Percentiles rank a stretch among this genome's conserved stretches.
Evolutionary conservation across 306 rosid genomes (phyloP).

Genomic region (Acacia melanoxylon): DNA sequence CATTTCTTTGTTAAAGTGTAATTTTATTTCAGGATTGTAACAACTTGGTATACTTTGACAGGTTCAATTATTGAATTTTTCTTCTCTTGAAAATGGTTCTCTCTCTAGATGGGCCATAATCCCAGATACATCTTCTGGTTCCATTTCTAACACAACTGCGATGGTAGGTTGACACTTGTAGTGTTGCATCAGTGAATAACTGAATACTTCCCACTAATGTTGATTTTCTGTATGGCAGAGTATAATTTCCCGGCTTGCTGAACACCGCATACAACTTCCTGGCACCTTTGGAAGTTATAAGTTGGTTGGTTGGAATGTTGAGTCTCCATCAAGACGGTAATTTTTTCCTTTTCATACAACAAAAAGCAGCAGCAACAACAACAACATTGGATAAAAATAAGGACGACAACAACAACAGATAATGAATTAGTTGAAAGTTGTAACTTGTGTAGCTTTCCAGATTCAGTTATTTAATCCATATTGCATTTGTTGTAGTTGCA

Average conservation of each 20-base stretch:
- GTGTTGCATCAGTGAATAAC: constrained; percentile 41
- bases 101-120: constrained; percentile 63
- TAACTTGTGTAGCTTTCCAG: neutral
- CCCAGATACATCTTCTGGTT: constrained; percentile 54
- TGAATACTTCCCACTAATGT: constrained; percentile 33
- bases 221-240: constrained; percentile 49
- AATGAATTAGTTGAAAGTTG: neutral
- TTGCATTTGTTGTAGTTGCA: constrained; percentile 20
- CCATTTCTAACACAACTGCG: constrained; percentile 69
- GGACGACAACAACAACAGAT: neutral
- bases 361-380: neutral
- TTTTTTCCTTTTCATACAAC: neutral
- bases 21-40: constrained; percentile 25
- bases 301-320: constrained; percentile 68
- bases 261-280: constrained; percentile 74
- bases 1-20: constrained; percentile 7
- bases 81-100: constrained; percentile 61
- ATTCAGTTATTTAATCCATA: neutral
- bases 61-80: constrained; percentile 62
- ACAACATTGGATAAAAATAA: neutral
- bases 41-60: constrained; percentile 41
- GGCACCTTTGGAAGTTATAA: constrained; percentile 63
- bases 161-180: constrained; percentile 48
- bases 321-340: constrained; percentile 61
- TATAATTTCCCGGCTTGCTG: constrained; percentile 64